Base-by-base conservation (phyloP, 352 stramenopile genomes). In the Thraustotheca clavata region DNA sequence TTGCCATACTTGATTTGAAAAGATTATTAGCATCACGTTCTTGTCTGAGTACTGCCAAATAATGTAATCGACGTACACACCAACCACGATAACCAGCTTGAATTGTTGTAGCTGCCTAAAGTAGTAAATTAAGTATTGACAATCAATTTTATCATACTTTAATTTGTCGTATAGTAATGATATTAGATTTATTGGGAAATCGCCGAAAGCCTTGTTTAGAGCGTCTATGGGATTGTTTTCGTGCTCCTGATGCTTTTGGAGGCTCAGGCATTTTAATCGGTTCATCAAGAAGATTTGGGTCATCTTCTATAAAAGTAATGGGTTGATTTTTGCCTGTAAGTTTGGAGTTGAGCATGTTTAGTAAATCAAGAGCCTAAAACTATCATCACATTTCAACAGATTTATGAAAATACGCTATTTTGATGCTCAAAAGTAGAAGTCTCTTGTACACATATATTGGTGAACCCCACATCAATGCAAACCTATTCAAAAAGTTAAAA, bases 321-420 rank as follows among this genome's bases (percentile, higher is more conserved):
- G 16, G 14, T 24, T 35, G 11, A 16, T 60, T 4, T 18, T 60
- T 27, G 12, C 20, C 20, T 22, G 35, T 55, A 16, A 62, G 52
- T n/a, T 43, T 63, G 35, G 29, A 46, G 55, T 63, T 63, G 12
- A 63, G 55, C 34, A 63, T 12, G 26, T 63, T 63, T 20, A 63
- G 18, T 11, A 63, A 32, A 35, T 63, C 55, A 26, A 63, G 20
- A 11, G 55, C 55, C 55, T 63, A 22, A 11, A 46, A 14, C 16
- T 29, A 5, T 12, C 16, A 36, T 4, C 5, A 47, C n/a, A n/a
- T 7, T 14, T 41, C 18, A 7, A 18, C 47, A 26, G 49, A 60
- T 50, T 20, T 33, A 5, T 16, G 6, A 9, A n/a, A 46, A 47
- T 50, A 50, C 22, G 34, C 38, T 63, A 41, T 54, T 29, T n/a